A percentile compares a stretch with the other conserved stretches of the same genome.
phyloP scores from a whole-genome alignment of 768 basidiomycete genomes.

The Heimioporus sp. region DNA sequence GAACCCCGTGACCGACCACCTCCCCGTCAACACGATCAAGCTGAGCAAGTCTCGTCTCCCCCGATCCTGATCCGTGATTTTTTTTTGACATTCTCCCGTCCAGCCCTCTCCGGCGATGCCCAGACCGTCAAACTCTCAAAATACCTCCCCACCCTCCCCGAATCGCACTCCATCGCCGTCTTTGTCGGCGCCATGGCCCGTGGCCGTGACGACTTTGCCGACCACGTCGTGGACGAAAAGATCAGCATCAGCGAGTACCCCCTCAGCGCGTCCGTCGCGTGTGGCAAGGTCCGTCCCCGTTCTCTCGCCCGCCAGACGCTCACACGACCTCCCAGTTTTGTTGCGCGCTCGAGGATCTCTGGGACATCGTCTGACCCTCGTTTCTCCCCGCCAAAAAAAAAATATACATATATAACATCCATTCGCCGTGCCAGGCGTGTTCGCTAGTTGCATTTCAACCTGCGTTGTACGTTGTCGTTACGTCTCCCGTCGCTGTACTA shows the following conservation, averaged over 20 bases:
- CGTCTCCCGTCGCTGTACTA: too few species aligned
- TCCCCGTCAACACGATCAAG: constrained; percentile 94
- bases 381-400: constrained; percentile 6
- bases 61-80: not conserved
- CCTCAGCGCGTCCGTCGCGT: constrained; percentile 90
- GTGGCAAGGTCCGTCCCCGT: constrained; percentile 77
- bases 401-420: constrained; percentile 1
- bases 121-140: constrained; percentile 75
- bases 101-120: constrained; percentile 91
- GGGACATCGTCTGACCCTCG: constrained; percentile 85
- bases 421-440: constrained; percentile 3
- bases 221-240: constrained; percentile 92
- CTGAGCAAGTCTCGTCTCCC: constrained; percentile 62
- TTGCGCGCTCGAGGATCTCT: constrained; percentile 89
- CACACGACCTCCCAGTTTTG: constrained; percentile 60
- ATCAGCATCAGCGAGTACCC: constrained; percentile 95
- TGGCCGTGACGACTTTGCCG: constrained; percentile 95
- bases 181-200: constrained; percentile 99
- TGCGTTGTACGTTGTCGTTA: constrained; percentile 16
- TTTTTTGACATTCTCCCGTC: constrained; percentile 8
- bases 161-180: constrained; percentile 87
- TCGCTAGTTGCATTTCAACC: constrained; percentile 33
- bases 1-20: constrained; percentile 94
- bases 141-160: constrained; percentile 82
- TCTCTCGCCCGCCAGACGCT: not conserved